phyloP scores from a whole-genome alignment of 306 rosid species.

The Gastrolobium villosum region DNA sequence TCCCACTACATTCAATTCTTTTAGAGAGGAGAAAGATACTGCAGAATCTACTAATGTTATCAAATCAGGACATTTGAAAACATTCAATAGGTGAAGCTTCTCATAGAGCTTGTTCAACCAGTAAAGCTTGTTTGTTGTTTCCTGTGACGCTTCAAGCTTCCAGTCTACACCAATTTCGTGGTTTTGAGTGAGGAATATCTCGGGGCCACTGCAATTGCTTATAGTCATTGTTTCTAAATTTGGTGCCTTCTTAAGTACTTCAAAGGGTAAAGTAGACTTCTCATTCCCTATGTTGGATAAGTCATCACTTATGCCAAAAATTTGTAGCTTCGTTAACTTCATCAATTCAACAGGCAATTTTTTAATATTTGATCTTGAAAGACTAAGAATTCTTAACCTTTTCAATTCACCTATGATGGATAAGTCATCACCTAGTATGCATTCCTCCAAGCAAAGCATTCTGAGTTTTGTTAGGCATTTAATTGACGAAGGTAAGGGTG shows the following conservation, averaged over 20 bases:
- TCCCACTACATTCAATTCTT: neutral
- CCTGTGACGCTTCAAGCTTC: accelerated
- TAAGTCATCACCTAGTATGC: neutral
- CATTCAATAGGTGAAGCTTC: neutral
- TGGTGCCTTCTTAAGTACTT: neutral
- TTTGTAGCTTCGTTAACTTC: slow-evolving; percentile 31
- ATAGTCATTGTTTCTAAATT: neutral
- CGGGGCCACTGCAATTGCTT: accelerated
- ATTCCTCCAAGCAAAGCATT: too few species aligned
- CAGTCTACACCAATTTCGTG: neutral
- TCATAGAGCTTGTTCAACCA: neutral
- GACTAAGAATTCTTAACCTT: slow-evolving; percentile 51
- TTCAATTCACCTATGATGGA: slow-evolving; percentile 42
- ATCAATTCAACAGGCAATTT: slow-evolving; percentile 41
- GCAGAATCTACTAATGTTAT: slow-evolving; percentile 11
- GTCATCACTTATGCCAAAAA: slow-evolving; percentile 50
- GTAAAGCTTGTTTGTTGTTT: too few species aligned
- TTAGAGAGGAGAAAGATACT: too few species aligned
- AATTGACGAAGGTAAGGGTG: too few species aligned
- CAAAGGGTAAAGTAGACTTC: neutral
- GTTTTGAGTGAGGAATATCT: neutral
- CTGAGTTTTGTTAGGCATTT: too few species aligned
- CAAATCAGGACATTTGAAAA: neutral
- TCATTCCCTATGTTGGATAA: too few species aligned
- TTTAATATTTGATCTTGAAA: neutral